A percentile compares a stretch with the other conserved stretches of the same genome.
Conservation (phyloP, 345 rosid genomes). For the Aegle marmelos region DNA sequence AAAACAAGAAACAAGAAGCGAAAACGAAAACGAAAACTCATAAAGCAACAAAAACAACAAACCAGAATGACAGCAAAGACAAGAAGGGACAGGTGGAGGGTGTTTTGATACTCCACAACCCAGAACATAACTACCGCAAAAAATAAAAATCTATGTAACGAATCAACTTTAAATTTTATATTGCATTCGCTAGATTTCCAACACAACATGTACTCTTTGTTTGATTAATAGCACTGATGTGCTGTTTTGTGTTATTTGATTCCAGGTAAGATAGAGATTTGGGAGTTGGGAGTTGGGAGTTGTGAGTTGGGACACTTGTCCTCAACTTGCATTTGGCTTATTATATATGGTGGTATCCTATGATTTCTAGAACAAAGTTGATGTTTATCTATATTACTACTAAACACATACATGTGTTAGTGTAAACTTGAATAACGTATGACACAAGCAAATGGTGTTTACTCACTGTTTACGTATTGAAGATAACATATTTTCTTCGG, state of each 20-base stretch:
- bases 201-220: background rate
- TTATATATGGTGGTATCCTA: background rate
- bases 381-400: background rate
- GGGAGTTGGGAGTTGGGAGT: too few relatives aligned
- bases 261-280: conserved; percentile 7
- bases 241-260: conserved; percentile 4
- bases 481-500: too few relatives aligned
- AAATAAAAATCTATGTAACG: background rate
- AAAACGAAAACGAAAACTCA: background rate
- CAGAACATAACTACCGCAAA: background rate
- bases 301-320: conserved; percentile 1
- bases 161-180: background rate
- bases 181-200: background rate
- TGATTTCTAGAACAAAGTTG: conserved; percentile 5
- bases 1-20: background rate
- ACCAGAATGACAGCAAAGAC: too few relatives aligned
- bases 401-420: too few relatives aligned
- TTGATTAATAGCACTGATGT: background rate
- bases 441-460: background rate
- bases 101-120: background rate
- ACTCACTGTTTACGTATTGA: background rate
- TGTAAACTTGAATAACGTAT: conserved; percentile 1
- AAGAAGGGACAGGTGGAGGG: conserved; percentile 1
- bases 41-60: too few relatives aligned
- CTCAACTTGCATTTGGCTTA: background rate